Conservation (phyloP, 495 filamentous ascomycete genomes). For the Pseudevernia furfuracea region DNA sequence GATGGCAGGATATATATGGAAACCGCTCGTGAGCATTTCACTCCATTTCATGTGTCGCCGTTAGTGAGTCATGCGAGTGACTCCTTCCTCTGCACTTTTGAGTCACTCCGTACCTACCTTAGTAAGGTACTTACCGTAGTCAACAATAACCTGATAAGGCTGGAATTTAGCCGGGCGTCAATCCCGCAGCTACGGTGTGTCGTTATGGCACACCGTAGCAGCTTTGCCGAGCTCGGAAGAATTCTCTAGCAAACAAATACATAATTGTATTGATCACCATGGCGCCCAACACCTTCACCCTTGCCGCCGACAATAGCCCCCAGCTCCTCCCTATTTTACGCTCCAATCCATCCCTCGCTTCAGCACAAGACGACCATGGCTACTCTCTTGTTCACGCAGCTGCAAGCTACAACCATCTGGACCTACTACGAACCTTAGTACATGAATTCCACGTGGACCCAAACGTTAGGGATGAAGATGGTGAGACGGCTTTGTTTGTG, state of each 20-base stretch:
- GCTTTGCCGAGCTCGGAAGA: slow-evolving; percentile 2
- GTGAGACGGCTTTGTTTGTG: slow-evolving; percentile 84
- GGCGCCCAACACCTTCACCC: slow-evolving; percentile 63
- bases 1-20: neutral
- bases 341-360: slow-evolving; percentile 57
- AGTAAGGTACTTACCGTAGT: too few species aligned
- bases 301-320: slow-evolving; percentile 67
- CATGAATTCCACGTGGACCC: slow-evolving; percentile 67
- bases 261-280: slow-evolving; percentile 32
- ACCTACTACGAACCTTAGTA: slow-evolving; percentile 72
- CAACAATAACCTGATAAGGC: neutral
- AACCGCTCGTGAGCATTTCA: neutral
- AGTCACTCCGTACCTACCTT: slow-evolving; percentile 4
- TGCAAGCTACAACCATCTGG: slow-evolving; percentile 77
- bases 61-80: neutral
- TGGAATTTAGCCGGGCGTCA: slow-evolving; percentile 4
- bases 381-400: slow-evolving; percentile 92
- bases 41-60: neutral
- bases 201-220: too few species aligned
- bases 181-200: too few species aligned
- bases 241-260: neutral
- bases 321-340: slow-evolving; percentile 59
- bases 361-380: slow-evolving; percentile 67
- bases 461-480: slow-evolving; percentile 78
- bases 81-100: neutral